Evolutionary conservation across 208 protist genomes (phyloP), one percentile per base, ranked within the genome.

Genomic region (Crithidia thermophila): DNA sequence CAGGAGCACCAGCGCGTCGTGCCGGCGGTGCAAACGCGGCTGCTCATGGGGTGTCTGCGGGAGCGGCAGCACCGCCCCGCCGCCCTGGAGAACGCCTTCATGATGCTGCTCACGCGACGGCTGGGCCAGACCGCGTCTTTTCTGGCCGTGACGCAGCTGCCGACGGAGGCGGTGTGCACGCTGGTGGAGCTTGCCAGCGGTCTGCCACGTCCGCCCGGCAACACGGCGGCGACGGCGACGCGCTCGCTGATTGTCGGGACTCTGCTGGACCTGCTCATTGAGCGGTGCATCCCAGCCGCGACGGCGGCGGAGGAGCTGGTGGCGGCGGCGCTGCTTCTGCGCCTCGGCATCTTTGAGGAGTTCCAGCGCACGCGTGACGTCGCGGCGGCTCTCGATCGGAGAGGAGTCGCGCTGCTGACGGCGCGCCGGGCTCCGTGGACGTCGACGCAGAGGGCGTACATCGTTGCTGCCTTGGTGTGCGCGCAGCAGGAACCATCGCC

Each of bases 401-500:
- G 40, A 53, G 52, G 58, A 0, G 23, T 39, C 14, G 36, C 25
- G 33, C 60, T 81, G 52, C 65, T 58, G 34, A 8, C 20, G 21
- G 7, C 16, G 4, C 34, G 21, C 57, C 13, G 37, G 3, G 59
- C 47, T 4, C 16, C 49, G 10, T 74, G 67, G 67, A 74, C 75
- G 20, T 46, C 75, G 31, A 53, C 70, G 30, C 77, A 91, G 40
- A 88, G 84, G 70, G 90, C 84, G 10, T 76, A 87, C 9, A 66
- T 95, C 7, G 57, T 95, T 21, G 90, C 89, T 1, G 84, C 90
- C 47, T 64, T 95, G n/a, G 76, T 93, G 31, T 82, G 84, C 16
- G 85, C 82, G 11, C 60, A 83, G 16, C 46, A 78, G n/a, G 37
- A 36, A 8, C 71, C 88, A 14, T 60, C 73, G 0, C 64, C 79